Evolutionary conservation across 2,329 filamentous ascomycete genomes (phyloP).

Genomic region (Aspergillus japonicus): DNA sequence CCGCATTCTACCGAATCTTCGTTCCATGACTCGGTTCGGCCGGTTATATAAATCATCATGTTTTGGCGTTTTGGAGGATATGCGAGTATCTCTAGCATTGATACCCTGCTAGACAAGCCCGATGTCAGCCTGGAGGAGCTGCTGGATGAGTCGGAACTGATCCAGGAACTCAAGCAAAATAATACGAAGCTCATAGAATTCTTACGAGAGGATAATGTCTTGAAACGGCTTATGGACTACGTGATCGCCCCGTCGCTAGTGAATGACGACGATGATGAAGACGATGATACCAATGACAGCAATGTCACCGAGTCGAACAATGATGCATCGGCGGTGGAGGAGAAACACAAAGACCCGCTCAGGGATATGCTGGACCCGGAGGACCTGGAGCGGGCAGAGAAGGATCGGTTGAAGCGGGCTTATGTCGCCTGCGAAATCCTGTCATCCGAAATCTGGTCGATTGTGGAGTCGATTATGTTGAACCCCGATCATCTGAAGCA

Average conservation of each 20-base stretch:
- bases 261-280: slow-evolving; percentile 53
- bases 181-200: slow-evolving; percentile 98
- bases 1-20: slow-evolving; percentile 19
- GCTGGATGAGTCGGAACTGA: slow-evolving; percentile 91
- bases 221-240: slow-evolving; percentile 84
- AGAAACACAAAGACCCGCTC: slow-evolving; percentile 39
- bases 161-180: slow-evolving; percentile 97
- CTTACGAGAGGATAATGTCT: slow-evolving; percentile 79
- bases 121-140: slow-evolving; percentile 94
- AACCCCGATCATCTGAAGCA: slow-evolving; percentile 73
- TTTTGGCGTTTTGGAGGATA: slow-evolving; percentile 99
- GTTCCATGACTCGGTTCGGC: slow-evolving; percentile 39
- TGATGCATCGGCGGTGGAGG: slow-evolving; percentile 30
- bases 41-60: slow-evolving; percentile 65
- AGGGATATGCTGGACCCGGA: slow-evolving; percentile 38
- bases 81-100: slow-evolving; percentile 94
- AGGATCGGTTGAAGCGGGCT: slow-evolving; percentile 88
- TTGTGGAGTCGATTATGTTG: slow-evolving; percentile 87
- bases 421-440: slow-evolving; percentile 91
- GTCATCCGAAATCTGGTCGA: slow-evolving; percentile 95
- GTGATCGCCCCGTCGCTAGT: slow-evolving; percentile 72
- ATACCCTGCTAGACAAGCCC: slow-evolving; percentile 91
- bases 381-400: slow-evolving; percentile 73
- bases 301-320: slow-evolving; percentile 28
- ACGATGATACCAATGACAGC: slow-evolving; percentile 52